Base-by-base conservation (phyloP, 768 basidiomycete genomes). In the Agrocybe pediades region DNA sequence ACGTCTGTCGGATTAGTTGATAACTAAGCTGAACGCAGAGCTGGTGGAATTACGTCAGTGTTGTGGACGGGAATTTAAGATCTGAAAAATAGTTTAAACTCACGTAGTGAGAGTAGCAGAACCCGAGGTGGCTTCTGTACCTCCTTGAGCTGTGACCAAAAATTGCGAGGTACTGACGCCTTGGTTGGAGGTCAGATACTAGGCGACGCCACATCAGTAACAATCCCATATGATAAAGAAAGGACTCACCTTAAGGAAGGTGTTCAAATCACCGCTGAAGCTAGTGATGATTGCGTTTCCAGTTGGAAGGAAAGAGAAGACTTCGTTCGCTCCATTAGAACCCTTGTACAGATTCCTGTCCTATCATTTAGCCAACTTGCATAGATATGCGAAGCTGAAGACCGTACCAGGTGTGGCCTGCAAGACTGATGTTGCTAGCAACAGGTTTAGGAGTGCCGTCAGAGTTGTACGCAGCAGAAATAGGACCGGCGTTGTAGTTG, bases 61-160 rank as follows among this genome's bases (percentile, higher is more conserved):
- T 41, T 25, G n/a, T 20, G 27, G 19, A 20, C 51, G 9, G 21
- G 24, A 16, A 3, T 20, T n/a, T 19, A 27, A 26, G 16, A 46
- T 26, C 19, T 41, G 41, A 48, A 21, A 8, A 13, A 44, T 19
- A 30, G 5, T 69, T 25, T 8, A 20, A 8, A 23, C 81, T 62
- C 59, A 86, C 85, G 80, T 81, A 0, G 72, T 76, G 7, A 87
- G 67, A 0, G 73, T 77, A 9, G 80, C 84, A 24, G 72, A 71
- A n/a, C 85, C 85, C 9, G 74, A 74, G 0, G 82, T 86, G 15
- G 81, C 80, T 65, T 88, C 87, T 0, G 82, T 83, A 6, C 87
- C 87, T 6, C 75, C 85, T 61, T 88, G 85, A 1, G 77, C 77
- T 11, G 79, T 84, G 30, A 66, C 76, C 48, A 88, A 72, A 68